Percentiles rank a stretch among this genome's conserved stretches.
These are phyloP conservation scores for Pichia inconspicua DNA, from an alignment of 1,139 yeast species.

Conservation along the genomic window DNA sequence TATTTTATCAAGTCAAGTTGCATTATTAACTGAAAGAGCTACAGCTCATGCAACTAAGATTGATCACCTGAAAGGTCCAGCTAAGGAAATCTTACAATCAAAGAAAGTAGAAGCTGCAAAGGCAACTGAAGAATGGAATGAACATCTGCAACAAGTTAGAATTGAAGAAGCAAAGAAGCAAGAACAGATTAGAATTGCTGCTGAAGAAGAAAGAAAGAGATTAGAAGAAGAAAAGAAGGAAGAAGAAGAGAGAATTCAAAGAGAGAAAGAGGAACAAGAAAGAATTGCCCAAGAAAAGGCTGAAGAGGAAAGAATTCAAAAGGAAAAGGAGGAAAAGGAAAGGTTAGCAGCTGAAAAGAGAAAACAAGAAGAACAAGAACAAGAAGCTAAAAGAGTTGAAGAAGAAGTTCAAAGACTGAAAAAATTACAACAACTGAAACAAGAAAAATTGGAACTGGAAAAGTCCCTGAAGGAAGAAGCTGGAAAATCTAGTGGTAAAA, in stretches of 20 bases:
- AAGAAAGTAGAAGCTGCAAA: constrained; percentile 40
- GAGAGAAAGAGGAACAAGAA: constrained; percentile 18
- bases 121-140: constrained; percentile 37
- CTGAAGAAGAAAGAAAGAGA: constrained; percentile 42
- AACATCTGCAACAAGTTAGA: constrained; percentile 34
- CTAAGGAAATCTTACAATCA: constrained; percentile 32
- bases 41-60: constrained; percentile 42
- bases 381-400: constrained; percentile 29
- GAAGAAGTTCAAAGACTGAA: constrained; percentile 12
- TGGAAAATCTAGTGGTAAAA: constrained; percentile 4
- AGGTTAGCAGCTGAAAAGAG: constrained; percentile 1
- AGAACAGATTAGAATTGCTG: constrained; percentile 36
- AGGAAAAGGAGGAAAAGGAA: constrained; percentile 23
- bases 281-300: constrained; percentile 33
- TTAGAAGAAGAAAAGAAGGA: constrained; percentile 29
- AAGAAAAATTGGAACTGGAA: constrained; percentile 13
- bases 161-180: constrained; percentile 42
- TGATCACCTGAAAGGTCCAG: constrained; percentile 32
- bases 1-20: constrained; percentile 38
- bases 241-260: constrained; percentile 26
- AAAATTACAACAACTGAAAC: constrained; percentile 6
- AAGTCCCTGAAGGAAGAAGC: constrained; percentile 13
- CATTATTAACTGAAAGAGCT: constrained; percentile 36
- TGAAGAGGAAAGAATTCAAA: constrained; percentile 30
- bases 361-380: constrained; percentile 13